These are phyloP conservation scores for Urostyla sp. DNA, from an alignment of 73 alveolate genomes.

Conservation along the genomic window DNA sequence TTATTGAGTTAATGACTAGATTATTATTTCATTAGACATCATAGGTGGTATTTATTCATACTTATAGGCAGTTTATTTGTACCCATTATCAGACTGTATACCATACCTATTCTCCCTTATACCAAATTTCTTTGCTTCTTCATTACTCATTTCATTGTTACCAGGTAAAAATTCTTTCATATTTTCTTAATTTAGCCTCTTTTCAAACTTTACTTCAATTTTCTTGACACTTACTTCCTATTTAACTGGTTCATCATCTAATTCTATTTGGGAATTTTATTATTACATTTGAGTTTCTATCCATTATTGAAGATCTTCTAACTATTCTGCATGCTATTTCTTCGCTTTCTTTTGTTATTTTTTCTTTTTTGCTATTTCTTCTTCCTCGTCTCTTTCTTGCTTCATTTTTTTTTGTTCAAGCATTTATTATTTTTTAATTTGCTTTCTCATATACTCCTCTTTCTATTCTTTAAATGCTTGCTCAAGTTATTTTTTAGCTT, in stretches of 20 bases:
- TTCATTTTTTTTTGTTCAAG: no score
- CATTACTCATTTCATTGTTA: background rate
- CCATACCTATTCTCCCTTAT: conserved; percentile 43
- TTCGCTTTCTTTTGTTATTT: background rate
- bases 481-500: no score
- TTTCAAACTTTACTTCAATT: no score
- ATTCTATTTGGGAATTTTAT: no score
- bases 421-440: no score
- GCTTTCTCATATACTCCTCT: no score
- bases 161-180: conserved; percentile 27
- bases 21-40: background rate
- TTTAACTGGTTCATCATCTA: no score
- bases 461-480: no score
- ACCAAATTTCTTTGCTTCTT: conserved; percentile 17
- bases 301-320: background rate
- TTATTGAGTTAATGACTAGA: background rate
- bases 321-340: background rate
- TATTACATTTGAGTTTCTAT: background rate
- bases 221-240: no score
- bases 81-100: conserved; percentile 35
- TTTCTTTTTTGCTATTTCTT: no score
- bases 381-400: no score
- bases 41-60: background rate
- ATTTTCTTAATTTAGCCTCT: no score
- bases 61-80: background rate